Conservation (phyloP, 345 rosid species). For the Eucalyptus shirleyi region DNA sequence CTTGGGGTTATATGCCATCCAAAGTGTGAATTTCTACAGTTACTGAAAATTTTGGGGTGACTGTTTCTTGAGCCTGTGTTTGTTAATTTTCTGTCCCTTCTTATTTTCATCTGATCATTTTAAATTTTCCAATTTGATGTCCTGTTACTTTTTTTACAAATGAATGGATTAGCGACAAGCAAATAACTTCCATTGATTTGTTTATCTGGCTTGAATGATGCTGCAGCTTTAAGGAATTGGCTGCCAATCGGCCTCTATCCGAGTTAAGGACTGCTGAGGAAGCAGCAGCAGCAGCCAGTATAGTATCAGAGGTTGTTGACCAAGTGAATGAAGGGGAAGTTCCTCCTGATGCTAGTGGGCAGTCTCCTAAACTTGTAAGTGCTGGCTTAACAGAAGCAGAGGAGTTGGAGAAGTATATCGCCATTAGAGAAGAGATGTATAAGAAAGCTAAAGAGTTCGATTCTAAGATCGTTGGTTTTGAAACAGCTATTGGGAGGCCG, state of each 20-base stretch:
- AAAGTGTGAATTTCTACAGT: background rate
- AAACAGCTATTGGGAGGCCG: slow-evolving; percentile 93
- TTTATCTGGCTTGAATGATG: background rate
- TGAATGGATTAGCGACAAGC: background rate
- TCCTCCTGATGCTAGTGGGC: slow-evolving; percentile 41
- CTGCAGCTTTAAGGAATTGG: slow-evolving; percentile 75
- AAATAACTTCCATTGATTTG: background rate
- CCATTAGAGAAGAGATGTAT: slow-evolving; percentile 79
- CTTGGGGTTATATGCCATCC: background rate
- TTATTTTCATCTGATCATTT: background rate
- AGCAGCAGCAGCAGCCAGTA: slow-evolving; percentile 18
- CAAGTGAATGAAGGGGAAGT: slow-evolving; percentile 45
- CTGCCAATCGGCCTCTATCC: slow-evolving; percentile 65
- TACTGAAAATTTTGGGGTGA: background rate
- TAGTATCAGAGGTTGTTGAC: slow-evolving; percentile 24
- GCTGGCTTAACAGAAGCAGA: slow-evolving; percentile 74
- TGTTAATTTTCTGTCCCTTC: background rate
- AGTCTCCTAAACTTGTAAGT: slow-evolving; percentile 47
- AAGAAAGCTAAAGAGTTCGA: slow-evolving; percentile 95
- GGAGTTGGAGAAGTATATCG: slow-evolving; percentile 86
- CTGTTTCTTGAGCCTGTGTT: background rate
- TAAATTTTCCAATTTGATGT: background rate
- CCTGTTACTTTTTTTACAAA: background rate
- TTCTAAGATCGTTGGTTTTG: slow-evolving; percentile 84
- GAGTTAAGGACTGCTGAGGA: slow-evolving; percentile 76